Evolutionary conservation across 2,329 filamentous ascomycete species (phyloP), one percentile per base, ranked within the genome.

Genomic region (Fusarium foetens): DNA sequence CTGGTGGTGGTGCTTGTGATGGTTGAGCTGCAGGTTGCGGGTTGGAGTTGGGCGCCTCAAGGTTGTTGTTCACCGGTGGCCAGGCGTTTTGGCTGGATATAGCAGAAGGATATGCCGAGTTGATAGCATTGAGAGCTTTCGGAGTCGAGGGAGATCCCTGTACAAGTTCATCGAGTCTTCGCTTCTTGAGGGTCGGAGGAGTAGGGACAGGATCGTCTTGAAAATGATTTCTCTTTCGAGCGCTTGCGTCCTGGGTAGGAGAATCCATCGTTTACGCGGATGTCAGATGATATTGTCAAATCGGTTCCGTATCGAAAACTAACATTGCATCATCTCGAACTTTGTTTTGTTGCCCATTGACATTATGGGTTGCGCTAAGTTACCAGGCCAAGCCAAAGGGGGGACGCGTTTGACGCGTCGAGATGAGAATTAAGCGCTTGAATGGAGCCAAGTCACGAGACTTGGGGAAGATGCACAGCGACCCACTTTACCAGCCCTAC

Each of bases 61-160:
- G 23, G 33, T 35, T 51, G 21, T 48, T 70, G 46, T 73, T 66
- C 17, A 58, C 55, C 7, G 68, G 65, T 35, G 66, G 54, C 27
- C 70, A 64, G 17, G 57, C 19, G 35, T 66, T 73, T 31, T 75
- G 73, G 5, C 72, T 75, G 9, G 76, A 75, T 53, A 78, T 71
- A 16, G 76, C 73, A 11, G 75, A 73, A 19, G 79, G 77, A 17
- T 81, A 76, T n/a, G 75, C 79, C 12, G 79, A 77, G 14, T 78
- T 76, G 54, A 81, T 79, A 49, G 76, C 75, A 31, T 77, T 75
- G 41, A 81, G 68, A 6, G 79, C 76, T 27, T 74, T 78, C 4
- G 80, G 78, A 7, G 79, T 77, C 21, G 78, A 78, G 8, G 78
- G 71, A 11, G 76, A 75, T 52, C 63, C 67, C 13, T 73, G 63